These are phyloP conservation scores for Barnettozyma vustinii DNA, from an alignment of 805 yeast species.

Conservation along the genomic window DNA sequence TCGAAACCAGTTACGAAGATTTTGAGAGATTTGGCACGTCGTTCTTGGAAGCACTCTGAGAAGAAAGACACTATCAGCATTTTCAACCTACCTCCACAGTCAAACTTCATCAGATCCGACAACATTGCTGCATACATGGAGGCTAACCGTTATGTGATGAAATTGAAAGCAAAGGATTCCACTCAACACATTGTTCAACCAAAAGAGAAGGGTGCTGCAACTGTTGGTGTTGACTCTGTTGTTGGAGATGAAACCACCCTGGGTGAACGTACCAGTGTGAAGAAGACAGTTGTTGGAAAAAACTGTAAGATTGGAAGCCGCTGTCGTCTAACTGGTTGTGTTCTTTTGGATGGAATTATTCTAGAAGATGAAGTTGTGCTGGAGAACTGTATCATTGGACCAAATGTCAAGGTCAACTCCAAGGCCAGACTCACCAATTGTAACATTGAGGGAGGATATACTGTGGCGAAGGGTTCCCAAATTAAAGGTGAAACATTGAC, in stretches of 20 bases:
- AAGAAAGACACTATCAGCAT: conserved; percentile 60
- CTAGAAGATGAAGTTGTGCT: conserved; percentile 69
- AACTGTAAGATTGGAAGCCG: conserved; percentile 76
- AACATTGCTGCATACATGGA: conserved; percentile 82
- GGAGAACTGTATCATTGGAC: conserved; percentile 88
- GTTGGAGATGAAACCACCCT: conserved; percentile 64
- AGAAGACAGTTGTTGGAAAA: conserved; percentile 75
- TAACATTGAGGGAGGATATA: conserved; percentile 76
- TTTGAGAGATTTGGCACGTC: conserved; percentile 81
- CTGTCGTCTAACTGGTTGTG: conserved; percentile 84
- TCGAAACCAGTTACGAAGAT: conserved; percentile 55
- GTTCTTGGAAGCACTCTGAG: conserved; percentile 80
- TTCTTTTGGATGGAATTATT: conserved; percentile 62
- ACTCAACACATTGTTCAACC: conserved; percentile 21
- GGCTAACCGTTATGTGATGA: conserved; percentile 76
- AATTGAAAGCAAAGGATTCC: conserved; percentile 45
- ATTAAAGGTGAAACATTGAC: conserved; percentile 56
- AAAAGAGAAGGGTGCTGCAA: conserved; percentile 56
- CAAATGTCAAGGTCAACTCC: conserved; percentile 52
- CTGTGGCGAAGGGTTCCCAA: conserved; percentile 49
- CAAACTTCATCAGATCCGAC: conserved; percentile 71
- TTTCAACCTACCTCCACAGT: conserved; percentile 62
- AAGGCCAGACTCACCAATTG: conserved; percentile 72
- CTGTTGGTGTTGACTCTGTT: conserved; percentile 81
- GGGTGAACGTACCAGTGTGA: conserved; percentile 82